Evolutionary conservation across 116 monocot species (phyloP).

Genomic region (Dioscorea cayenensis): DNA sequence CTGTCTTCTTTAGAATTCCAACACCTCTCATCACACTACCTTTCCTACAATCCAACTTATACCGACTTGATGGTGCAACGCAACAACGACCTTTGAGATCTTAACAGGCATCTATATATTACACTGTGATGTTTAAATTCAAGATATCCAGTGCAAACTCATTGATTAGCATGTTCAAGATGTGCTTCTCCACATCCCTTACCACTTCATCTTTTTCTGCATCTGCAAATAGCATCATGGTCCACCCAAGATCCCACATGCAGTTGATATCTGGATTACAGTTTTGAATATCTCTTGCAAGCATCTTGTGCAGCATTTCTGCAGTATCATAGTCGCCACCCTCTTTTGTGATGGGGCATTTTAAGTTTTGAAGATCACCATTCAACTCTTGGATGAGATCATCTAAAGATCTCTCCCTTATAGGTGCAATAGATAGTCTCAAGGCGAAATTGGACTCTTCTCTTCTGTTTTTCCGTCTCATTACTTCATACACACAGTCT

Average conservation of each 20-base stretch:
- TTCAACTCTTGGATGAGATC: conserved; percentile 51
- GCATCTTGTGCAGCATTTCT: conserved; percentile 29
- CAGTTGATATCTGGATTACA: conserved; percentile 51
- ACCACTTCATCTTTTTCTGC: conserved; percentile 36
- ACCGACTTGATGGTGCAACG: too few relatives aligned
- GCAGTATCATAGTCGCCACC: conserved; percentile 19
- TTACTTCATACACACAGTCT: conserved; percentile 51
- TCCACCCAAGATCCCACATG: conserved; percentile 79
- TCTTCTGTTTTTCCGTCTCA: conserved; percentile 54
- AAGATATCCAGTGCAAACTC: conserved; percentile 38
- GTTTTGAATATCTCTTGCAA: conserved; percentile 45
- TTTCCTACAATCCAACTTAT: too few relatives aligned
- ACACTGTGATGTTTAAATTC: neutral
- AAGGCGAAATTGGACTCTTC: conserved; percentile 17
- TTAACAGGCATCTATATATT: neutral
- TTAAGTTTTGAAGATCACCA: conserved; percentile 41
- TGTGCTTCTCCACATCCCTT: conserved; percentile 49
- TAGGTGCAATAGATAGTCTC: neutral
- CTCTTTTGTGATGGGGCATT: conserved; percentile 6
- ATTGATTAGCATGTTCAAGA: conserved; percentile 44
- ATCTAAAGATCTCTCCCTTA: conserved; percentile 28
- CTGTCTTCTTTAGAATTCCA: too few relatives aligned
- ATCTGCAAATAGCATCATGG: conserved; percentile 13
- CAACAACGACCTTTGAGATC: neutral
- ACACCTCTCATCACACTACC: too few relatives aligned